Base-by-base conservation (phyloP, 495 filamentous ascomycete species). In the Staphylotrichum longicolle region DNA sequence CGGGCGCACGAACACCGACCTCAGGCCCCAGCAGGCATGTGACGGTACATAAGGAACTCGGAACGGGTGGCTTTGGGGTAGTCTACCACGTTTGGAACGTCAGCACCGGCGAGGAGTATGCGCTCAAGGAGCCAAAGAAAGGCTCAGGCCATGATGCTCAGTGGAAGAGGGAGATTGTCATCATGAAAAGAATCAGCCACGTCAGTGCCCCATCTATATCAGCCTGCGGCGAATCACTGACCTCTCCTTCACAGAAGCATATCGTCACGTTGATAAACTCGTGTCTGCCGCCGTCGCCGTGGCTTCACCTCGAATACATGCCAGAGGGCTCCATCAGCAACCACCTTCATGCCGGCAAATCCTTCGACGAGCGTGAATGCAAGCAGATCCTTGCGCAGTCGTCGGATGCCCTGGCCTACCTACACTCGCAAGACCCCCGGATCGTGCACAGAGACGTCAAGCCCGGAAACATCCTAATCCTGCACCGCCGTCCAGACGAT, bases 11-110 rank as follows among this genome's bases (percentile, higher is more conserved):
- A 34, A 49, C 47, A 49, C 47, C 47, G 20, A 34, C 47, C 47
- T 49, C 47, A 27, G 47, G 47, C 27, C 27, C 30, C 47, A 34
- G 45, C 45, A 47, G 15, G 45, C 47, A 32, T 34, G 47, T 49
- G 47, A 49, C 20, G 47, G 47, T 49, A 34, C 47, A 32, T 27
- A 49, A 49, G 49, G 33, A 52, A 52, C 49, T 35, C 32, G 49
- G 49, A 11, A 37, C 47, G 27, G 47, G 49, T 37, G 49, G 11
- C 33, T 52, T 52, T 15, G 32, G 49, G 32, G 49, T 52, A 14
- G 32, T 52, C 10, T 37, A 15, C 10, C 33, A 52, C 49, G 12
- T 52, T 11, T 52, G 49, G 49, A 37, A 52, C 14, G 49, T 52
- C 32, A 37, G 49, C 49, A 52, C 49, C 4, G 49, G 49, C 9